Conservation (phyloP, 495 filamentous ascomycete species). For the Penicillium pancosmium region DNA sequence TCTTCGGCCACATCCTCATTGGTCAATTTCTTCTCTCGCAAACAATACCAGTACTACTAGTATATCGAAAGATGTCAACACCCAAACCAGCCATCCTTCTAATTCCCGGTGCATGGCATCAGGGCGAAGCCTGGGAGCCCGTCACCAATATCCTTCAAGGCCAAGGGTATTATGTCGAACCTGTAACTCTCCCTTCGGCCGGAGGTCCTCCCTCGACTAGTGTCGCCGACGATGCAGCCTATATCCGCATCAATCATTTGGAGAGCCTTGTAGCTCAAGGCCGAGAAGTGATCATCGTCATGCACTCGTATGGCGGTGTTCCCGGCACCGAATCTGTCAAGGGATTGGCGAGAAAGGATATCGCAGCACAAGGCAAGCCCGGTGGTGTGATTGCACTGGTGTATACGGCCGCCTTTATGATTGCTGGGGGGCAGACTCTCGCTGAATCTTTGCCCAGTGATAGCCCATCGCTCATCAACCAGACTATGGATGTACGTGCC, state of each 20-base stretch:
- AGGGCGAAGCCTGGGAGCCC: slow-evolving; percentile 30
- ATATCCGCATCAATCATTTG: slow-evolving; percentile 25
- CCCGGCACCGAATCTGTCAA: slow-evolving; percentile 36
- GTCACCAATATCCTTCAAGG: slow-evolving; percentile 25
- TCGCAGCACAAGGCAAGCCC: slow-evolving; percentile 15
- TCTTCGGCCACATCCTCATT: neutral
- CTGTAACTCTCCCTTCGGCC: slow-evolving; percentile 16
- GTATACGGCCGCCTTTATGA: slow-evolving; percentile 12
- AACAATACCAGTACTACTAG: neutral
- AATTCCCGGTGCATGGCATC: slow-evolving; percentile 43
- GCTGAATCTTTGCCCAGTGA: neutral
- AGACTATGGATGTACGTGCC: no score
- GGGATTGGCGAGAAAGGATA: slow-evolving; percentile 29
- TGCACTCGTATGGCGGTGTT: slow-evolving; percentile 42
- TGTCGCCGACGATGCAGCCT: slow-evolving; percentile 17
- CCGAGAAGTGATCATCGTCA: slow-evolving; percentile 36
- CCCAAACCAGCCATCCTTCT: slow-evolving; percentile 40
- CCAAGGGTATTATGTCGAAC: slow-evolving; percentile 23
- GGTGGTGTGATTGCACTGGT: slow-evolving; percentile 19
- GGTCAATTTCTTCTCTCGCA: neutral
- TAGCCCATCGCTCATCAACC: neutral
- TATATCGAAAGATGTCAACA: slow-evolving; percentile 1
- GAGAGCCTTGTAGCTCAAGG: slow-evolving; percentile 32
- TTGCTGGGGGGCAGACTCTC: neutral
- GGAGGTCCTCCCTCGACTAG: slow-evolving; percentile 13